A percentile compares a stretch with the other conserved stretches of the same genome.
Conservation (phyloP, 2,329 filamentous ascomycete genomes). For the Fusarium sambucinum region DNA sequence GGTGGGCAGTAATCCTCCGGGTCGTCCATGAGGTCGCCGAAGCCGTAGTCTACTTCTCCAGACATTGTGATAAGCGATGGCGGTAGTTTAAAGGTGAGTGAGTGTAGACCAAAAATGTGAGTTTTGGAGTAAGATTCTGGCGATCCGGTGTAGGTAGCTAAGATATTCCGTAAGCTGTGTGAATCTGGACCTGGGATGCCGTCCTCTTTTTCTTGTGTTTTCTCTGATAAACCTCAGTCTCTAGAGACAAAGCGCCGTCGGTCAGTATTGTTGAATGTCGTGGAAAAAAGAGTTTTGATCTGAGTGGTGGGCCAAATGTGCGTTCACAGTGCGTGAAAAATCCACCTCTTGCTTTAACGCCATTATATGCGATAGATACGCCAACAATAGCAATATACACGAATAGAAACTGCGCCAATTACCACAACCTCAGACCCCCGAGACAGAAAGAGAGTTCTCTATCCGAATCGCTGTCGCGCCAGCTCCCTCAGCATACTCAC, state of each 20-base stretch:
- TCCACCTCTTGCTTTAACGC: slow-evolving; percentile 1
- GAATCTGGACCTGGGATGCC: not conserved
- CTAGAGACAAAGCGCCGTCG: slow-evolving; percentile 7
- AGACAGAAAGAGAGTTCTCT: slow-evolving; percentile 2
- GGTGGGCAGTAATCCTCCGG: slow-evolving; percentile 84
- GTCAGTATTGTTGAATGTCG: slow-evolving; percentile 33
- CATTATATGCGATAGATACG: not conserved
- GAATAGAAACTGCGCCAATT: not conserved
- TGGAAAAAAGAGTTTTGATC: slow-evolving; percentile 47
- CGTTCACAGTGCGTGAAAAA: slow-evolving; percentile 47
- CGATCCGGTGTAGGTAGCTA: not conserved
- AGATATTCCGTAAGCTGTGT: not conserved
- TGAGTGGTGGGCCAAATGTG: slow-evolving; percentile 47
- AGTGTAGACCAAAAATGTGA: slow-evolving; percentile 10
- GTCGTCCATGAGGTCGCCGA: slow-evolving; percentile 77
- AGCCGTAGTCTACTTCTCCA: slow-evolving; percentile 54
- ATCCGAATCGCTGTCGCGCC: slow-evolving; percentile 83
- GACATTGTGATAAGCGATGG: slow-evolving; percentile 46
- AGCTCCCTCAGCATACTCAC: slow-evolving; percentile 84
- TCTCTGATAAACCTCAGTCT: not conserved
- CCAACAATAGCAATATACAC: not conserved
- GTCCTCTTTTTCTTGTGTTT: not conserved
- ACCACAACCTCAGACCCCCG: not conserved
- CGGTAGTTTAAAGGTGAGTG: slow-evolving; percentile 7
- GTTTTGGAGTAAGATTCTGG: slow-evolving; percentile 12